Conservation (phyloP, 352 stramenopile species). For the Globisporangium canariense region DNA sequence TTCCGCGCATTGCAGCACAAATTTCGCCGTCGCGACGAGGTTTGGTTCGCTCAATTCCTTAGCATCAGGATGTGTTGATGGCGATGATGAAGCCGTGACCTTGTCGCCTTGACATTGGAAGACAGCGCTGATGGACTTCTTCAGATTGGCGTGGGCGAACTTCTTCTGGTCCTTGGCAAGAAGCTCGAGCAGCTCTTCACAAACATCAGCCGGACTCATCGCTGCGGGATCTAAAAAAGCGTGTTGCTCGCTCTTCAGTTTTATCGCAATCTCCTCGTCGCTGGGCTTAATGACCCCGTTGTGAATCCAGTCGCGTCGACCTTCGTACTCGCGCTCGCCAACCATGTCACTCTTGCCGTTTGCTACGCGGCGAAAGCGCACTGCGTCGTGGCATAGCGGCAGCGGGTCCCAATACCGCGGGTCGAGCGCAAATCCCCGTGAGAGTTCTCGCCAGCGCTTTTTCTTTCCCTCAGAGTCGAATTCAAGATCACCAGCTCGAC, state of each 20-base stretch:
- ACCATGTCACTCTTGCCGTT: conserved; percentile 19
- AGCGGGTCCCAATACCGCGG: conserved; percentile 54
- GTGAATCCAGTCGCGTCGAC: conserved; percentile 28
- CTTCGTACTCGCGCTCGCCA: conserved; percentile 51
- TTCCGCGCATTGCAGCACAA: conserved; percentile 22
- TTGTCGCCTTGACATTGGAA: conserved; percentile 16
- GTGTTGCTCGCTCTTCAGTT: conserved; percentile 24
- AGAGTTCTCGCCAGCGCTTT: conserved; percentile 46
- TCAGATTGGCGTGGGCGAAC: conserved; percentile 38
- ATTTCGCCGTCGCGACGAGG: not conserved
- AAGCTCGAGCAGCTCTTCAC: conserved; percentile 28
- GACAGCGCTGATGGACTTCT: conserved; percentile 34
- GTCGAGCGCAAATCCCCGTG: conserved; percentile 59
- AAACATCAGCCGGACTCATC: conserved; percentile 26
- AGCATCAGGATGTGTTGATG: not conserved
- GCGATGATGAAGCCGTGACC: not conserved
- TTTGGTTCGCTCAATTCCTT: not conserved
- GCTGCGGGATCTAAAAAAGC: conserved; percentile 28
- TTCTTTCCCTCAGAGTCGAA: conserved; percentile 4
- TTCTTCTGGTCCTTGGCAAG: conserved; percentile 19
- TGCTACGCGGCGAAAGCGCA: conserved; percentile 43
- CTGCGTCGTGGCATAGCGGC: conserved; percentile 44
- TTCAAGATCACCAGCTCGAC: conserved; percentile 13
- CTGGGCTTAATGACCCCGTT: conserved; percentile 55
- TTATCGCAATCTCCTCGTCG: conserved; percentile 21